Conservation (phyloP, 352 stramenopile species). For the Globisporangium echinulatum region DNA sequence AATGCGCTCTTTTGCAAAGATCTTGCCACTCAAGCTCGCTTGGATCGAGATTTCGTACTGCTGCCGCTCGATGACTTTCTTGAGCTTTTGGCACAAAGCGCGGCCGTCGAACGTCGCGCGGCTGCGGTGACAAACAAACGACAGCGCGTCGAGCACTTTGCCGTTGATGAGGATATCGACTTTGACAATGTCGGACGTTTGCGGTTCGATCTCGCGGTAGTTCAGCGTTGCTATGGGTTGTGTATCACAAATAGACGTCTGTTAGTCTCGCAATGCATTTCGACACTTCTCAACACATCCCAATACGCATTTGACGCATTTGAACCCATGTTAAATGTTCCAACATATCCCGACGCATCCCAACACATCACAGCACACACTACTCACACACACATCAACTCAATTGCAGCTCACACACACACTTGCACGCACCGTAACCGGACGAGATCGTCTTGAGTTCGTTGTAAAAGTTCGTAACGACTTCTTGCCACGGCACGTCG, state of each 20-base stretch:
- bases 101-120: constrained; percentile 75
- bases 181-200: constrained; percentile 92
- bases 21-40: constrained; percentile 91
- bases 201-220: constrained; percentile 89
- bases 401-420: no score
- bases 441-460: constrained; percentile 94
- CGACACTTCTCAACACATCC: no score
- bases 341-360: no score
- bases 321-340: no score
- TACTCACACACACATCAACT: no score
- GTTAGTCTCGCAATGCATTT: no score
- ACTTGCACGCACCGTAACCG: constrained; percentile 85
- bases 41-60: constrained; percentile 99
- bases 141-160: constrained; percentile 94
- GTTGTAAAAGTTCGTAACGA: constrained; percentile 99
- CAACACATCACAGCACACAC: no score
- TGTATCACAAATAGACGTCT: not conserved
- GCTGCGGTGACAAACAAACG: constrained; percentile 94
- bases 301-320: no score
- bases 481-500: constrained; percentile 96
- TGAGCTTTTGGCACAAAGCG: constrained; percentile 92
- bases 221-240: constrained; percentile 80
- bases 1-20: constrained; percentile 96
- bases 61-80: constrained; percentile 94
- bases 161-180: constrained; percentile 94